Percentiles rank a stretch among this genome's conserved stretches.
These are phyloP conservation scores for Pseudopyrenochaeta lycopersici DNA, from an alignment of 2,329 filamentous ascomycete genomes.

Conservation along the genomic window DNA sequence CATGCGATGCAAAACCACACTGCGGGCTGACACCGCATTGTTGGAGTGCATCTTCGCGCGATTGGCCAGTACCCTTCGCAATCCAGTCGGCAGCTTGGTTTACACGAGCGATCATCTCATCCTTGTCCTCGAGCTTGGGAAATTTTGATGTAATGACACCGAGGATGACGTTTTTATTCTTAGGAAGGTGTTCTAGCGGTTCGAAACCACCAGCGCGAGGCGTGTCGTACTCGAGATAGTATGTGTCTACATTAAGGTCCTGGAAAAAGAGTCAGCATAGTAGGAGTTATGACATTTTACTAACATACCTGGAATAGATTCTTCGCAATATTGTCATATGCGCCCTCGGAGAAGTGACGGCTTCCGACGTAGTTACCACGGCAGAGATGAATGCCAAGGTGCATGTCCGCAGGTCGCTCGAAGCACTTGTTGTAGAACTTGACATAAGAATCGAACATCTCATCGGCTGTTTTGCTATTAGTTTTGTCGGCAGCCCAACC, in stretches of 20 bases:
- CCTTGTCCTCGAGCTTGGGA: conserved; percentile 55
- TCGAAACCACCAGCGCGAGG: conserved; percentile 59
- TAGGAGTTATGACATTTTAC: not conserved
- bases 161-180: conserved; percentile 58
- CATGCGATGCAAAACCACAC: conserved; percentile 69
- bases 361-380: conserved; percentile 59
- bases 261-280: conserved; percentile 17
- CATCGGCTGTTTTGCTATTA: conserved; percentile 73
- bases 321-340: conserved; percentile 58
- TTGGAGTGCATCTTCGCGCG: conserved; percentile 72
- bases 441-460: conserved; percentile 79
- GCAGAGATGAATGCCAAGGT: conserved; percentile 80
- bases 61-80: conserved; percentile 72
- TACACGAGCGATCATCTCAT: conserved; percentile 58
- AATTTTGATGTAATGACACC: conserved; percentile 59
- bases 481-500: conserved; percentile 66
- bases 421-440: conserved; percentile 78
- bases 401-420: conserved; percentile 71
- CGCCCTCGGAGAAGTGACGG: conserved; percentile 58
- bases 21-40: conserved; percentile 60
- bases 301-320: conserved; percentile 48
- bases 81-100: conserved; percentile 69
- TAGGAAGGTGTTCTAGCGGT: conserved; percentile 55
- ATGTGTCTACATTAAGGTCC: conserved; percentile 52
- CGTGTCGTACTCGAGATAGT: conserved; percentile 58